phyloP scores from a whole-genome alignment of 2,329 filamentous ascomycete genomes.

The Colletotrichum kahawae region DNA sequence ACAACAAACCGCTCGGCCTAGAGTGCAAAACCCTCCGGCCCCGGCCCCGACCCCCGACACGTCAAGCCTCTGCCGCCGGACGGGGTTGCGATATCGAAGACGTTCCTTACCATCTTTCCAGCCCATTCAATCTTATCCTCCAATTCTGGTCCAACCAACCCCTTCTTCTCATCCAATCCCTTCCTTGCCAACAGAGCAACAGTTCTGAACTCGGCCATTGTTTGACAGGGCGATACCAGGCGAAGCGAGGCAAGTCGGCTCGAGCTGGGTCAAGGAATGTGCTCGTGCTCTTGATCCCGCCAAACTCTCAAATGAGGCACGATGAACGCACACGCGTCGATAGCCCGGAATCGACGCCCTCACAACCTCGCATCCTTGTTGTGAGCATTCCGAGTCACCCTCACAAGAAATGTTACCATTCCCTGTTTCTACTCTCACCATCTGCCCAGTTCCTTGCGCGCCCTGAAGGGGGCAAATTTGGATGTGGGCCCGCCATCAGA shows the following conservation, averaged over 20 bases:
- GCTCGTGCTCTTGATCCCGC: not conserved
- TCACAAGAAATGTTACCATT: not conserved
- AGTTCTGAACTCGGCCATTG: not conserved
- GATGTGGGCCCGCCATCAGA: not conserved
- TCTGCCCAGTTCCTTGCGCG: not conserved
- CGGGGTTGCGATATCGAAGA: not conserved
- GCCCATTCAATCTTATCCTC: not conserved
- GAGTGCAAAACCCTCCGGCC: not conserved
- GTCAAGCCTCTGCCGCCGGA: not conserved
- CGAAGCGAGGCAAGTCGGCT: not conserved
- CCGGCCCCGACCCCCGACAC: not conserved
- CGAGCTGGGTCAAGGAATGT: not conserved
- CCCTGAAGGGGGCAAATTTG: not conserved
- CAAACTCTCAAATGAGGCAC: not conserved
- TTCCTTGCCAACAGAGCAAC: not conserved
- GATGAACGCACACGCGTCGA: conserved; percentile 1
- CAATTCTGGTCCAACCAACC: not conserved
- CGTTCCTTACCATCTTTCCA: not conserved
- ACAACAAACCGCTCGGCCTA: not conserved
- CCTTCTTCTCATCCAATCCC: not conserved
- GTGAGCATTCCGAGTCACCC: not conserved
- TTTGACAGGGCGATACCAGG: not conserved
- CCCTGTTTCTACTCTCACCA: not conserved
- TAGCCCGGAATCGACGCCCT: not conserved
- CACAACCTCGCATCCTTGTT: not conserved